Evolutionary conservation across 2,329 filamentous ascomycete genomes (phyloP), one percentile per base, ranked within the genome.

Genomic region (Westerdykella aurantiaca): DNA sequence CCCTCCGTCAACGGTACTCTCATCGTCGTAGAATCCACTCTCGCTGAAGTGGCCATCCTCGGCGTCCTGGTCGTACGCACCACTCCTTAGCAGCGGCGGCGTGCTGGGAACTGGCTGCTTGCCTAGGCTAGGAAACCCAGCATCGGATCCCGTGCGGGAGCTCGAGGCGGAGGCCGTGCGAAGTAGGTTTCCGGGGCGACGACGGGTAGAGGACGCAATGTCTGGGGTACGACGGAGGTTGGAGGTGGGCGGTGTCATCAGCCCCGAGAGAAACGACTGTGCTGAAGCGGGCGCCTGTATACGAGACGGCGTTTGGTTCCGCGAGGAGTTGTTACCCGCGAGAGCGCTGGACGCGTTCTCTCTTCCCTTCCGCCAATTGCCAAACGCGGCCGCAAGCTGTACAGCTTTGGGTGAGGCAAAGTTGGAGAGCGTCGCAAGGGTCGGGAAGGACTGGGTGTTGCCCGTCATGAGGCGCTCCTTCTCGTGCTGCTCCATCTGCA

Each of bases 401-500:
- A 87, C 88, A 13, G 95, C 85, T 25, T 88, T 83, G 4, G 90
- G 91, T 2, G 88, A 86, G 10, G 87, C 84, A 50, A 90, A 81
- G 52, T 80, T 82, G 38, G 90, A 82, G 25, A 87, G 80, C 38
- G 85, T 84, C 1, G 88, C 85, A 34, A 95, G 79, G 34, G 86
- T 87, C 4, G 87, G 86, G 54, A 93, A 74, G 42, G 75, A 80
- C 47, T 72, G 67, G 33, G 6, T 18, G 16, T 75, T 69, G 48
- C 81, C 85, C 12, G 85, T 82, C 69, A 87, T 79, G 1, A 88
- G 83, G 47, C 93, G 80, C 67, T 97, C 91, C 41, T 88, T 87
- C 69, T 96, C 90, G 64, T 95, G 88, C 63, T 94, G 87, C 67
- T 98, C 91, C 93, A 98, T 98, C 64, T 97, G 88, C 31, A 98